phyloP scores from a whole-genome alignment of 352 stramenopile genomes.

The Phytophthora gonapodyides region DNA sequence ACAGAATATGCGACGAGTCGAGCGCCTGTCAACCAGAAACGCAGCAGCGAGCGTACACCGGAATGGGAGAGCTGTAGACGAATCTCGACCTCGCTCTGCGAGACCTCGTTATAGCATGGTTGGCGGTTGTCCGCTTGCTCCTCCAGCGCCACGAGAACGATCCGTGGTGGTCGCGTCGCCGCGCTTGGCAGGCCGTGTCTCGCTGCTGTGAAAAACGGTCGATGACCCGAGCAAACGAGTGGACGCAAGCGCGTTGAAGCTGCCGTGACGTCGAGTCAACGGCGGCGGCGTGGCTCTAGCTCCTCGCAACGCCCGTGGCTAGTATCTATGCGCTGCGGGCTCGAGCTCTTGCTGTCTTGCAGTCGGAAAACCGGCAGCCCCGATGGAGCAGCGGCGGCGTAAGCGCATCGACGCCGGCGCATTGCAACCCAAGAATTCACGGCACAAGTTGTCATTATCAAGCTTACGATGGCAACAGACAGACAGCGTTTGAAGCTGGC shows the following conservation, averaged over 20 bases:
- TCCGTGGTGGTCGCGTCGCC: not conserved
- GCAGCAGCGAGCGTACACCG: conserved; percentile 9
- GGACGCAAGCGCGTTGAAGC: not conserved
- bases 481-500: too few relatives aligned
- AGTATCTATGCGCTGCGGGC: too few relatives aligned
- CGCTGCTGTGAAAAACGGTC: not conserved
- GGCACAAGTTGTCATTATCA: too few relatives aligned
- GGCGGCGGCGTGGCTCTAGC: too few relatives aligned
- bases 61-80: conserved; percentile 10
- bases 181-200: not conserved
- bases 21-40: not conserved
- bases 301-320: too few relatives aligned
- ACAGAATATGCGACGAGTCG: conserved; percentile 16
- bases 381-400: too few relatives aligned
- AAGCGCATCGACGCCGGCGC: too few relatives aligned
- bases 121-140: not conserved
- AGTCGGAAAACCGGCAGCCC: too few relatives aligned
- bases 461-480: too few relatives aligned
- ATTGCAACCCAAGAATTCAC: too few relatives aligned
- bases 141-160: conserved; percentile 5
- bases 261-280: not conserved
- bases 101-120: conserved; percentile 5
- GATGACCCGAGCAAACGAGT: not conserved
- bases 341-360: too few relatives aligned
- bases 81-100: conserved; percentile 12